A percentile compares a stretch with the other conserved stretches of the same genome.
Conservation (phyloP, 1,139 yeast species). For the Debaryomycetaceae sp. region DNA sequence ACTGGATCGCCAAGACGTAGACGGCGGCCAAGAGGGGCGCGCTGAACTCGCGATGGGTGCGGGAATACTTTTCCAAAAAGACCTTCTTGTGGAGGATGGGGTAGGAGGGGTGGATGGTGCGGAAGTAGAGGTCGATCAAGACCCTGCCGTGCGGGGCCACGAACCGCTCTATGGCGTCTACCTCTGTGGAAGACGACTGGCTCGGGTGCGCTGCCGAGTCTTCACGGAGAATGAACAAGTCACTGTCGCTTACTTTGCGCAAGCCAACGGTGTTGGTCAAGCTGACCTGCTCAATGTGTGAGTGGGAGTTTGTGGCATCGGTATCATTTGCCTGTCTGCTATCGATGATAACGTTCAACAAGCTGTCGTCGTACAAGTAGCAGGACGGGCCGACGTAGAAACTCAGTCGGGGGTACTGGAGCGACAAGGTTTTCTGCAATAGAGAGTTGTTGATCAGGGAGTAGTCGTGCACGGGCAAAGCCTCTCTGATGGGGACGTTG, state of each 20-base stretch:
- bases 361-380: conserved; percentile 45
- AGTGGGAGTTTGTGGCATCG: not conserved
- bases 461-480: conserved; percentile 45
- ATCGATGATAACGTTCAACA: conserved; percentile 45
- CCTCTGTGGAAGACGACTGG: conserved; percentile 53
- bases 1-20: conserved; percentile 62
- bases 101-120: conserved; percentile 69
- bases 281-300: conserved; percentile 50
- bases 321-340: conserved; percentile 6
- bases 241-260: conserved; percentile 55
- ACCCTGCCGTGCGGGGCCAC: conserved; percentile 73
- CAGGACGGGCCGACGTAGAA: conserved; percentile 72
- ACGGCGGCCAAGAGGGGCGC: conserved; percentile 73
- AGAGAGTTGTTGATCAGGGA: conserved; percentile 39
- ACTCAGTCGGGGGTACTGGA: conserved; percentile 67
- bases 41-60: conserved; percentile 69
- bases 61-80: conserved; percentile 61
- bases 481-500: conserved; percentile 43
- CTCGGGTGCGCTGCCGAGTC: conserved; percentile 60
- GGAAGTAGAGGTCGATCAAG: conserved; percentile 58
- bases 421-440: conserved; percentile 31
- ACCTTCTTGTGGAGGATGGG: conserved; percentile 72
- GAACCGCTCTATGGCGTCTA: conserved; percentile 60
- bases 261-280: conserved; percentile 46
- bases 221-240: conserved; percentile 59